Conservation (phyloP, 2,329 filamentous ascomycete genomes). For the Xylariaceae sp. region DNA sequence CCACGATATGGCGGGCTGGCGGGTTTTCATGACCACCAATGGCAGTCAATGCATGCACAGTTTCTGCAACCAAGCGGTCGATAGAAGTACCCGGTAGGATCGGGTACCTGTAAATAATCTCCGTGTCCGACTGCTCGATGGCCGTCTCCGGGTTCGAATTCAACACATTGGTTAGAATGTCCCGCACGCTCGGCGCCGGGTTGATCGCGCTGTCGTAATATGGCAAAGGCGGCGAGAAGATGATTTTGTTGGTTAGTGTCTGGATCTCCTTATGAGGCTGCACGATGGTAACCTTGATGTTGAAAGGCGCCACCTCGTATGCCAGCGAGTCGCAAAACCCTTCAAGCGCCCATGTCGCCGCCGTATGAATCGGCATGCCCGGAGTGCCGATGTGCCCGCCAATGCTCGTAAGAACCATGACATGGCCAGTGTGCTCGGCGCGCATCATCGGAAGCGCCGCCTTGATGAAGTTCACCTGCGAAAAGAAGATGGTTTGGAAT, state of each 20-base stretch:
- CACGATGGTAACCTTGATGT: slow-evolving; percentile 91
- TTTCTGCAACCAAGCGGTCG: slow-evolving; percentile 76
- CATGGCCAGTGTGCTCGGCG: slow-evolving; percentile 76
- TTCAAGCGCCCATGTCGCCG: slow-evolving; percentile 90
- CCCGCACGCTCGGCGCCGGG: slow-evolving; percentile 74
- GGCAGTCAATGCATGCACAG: slow-evolving; percentile 82
- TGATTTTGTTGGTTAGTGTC: slow-evolving; percentile 80
- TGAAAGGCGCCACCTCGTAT: slow-evolving; percentile 95
- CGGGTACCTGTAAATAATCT: slow-evolving; percentile 67
- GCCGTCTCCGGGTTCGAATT: slow-evolving; percentile 69
- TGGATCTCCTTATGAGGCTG: slow-evolving; percentile 93
- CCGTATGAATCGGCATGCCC: slow-evolving; percentile 84
- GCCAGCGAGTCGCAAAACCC: slow-evolving; percentile 93
- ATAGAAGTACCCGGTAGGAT: slow-evolving; percentile 64
- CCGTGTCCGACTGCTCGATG: slow-evolving; percentile 38
- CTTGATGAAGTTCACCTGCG: slow-evolving; percentile 93
- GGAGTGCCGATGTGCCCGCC: slow-evolving; percentile 91
- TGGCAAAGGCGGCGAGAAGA: slow-evolving; percentile 72
- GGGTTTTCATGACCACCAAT: slow-evolving; percentile 97
- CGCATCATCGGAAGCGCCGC: slow-evolving; percentile 77
- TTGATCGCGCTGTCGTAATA: slow-evolving; percentile 63
- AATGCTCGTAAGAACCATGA: slow-evolving; percentile 84
- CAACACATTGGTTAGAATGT: slow-evolving; percentile 75
- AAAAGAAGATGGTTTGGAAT: slow-evolving; percentile 93
- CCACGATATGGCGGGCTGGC: slow-evolving; percentile 88